Base-by-base conservation (phyloP, 805 yeast species). In the Nakazawaea wyomingensis region DNA sequence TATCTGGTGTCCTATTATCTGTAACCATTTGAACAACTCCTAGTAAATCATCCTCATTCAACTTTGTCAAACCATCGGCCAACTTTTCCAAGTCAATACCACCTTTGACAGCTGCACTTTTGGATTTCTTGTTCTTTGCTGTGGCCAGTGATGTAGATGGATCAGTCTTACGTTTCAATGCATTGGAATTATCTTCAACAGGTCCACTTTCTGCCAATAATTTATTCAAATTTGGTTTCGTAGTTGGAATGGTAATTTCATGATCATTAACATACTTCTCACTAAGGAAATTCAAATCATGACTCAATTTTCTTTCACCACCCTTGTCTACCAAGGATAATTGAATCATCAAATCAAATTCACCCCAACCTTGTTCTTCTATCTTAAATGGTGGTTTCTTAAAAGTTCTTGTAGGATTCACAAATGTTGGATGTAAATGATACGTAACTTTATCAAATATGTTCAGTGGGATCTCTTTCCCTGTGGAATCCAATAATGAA, bases 291-390 rank as follows among this genome's bases (percentile, higher is more conserved):
- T 89, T 89, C 60, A 91, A 76, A 64, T 91, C 99, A 60, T 93
- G 98, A 54, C 76, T 78, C 44, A 93, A 63, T 58, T 85, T 85
- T 48, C 84, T 75, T 61, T 90, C 97, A 38, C 98, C 98, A 43
- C 82, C 85, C 57, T 84, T 85, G 47, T 95, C 98, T 16, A 82
- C 72, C 35, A 85, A 67, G 48, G 84, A 84, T 34, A 90, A 69
- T 27, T 85, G 73, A 48, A 93, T 81, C 30, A 85, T 85, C 59
- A 93, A 74, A 57, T 90, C 96, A 56, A 91, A 91, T 52, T 91
- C 98, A 61, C 98, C 99, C 98, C 99, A 91, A 40, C 99, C 99
- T 66, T 87, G 82, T 62, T 91, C 99, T 56, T 80, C 85, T 45
- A 91, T 83, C 57, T 66, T 76, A 66, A 90, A 91, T 9, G 99